Percentiles rank a stretch among this genome's conserved stretches.
These are phyloP conservation scores for Vitis labrusca DNA, from an alignment of 164 flowering plant genomes.

Conservation along the genomic window DNA sequence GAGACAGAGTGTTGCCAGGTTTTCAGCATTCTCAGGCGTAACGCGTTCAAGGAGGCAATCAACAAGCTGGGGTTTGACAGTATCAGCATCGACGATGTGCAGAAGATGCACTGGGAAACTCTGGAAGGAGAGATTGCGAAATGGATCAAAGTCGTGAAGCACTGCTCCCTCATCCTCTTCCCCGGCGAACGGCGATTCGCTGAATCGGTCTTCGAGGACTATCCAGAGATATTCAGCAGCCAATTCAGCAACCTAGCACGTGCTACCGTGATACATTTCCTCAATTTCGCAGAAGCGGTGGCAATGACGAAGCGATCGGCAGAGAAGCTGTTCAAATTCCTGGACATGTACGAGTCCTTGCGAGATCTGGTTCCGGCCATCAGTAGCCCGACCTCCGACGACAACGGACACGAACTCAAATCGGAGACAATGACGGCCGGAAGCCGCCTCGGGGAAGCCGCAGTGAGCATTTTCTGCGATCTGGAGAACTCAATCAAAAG, in stretches of 20 bases:
- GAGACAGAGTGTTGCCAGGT: slow-evolving; percentile 64
- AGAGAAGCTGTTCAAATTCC: slow-evolving; percentile 73
- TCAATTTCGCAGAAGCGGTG: slow-evolving; percentile 71
- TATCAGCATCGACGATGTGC: slow-evolving; percentile 67
- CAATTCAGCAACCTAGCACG: slow-evolving; percentile 40
- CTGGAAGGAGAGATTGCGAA: slow-evolving; percentile 54
- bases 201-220: slow-evolving; percentile 41
- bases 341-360: slow-evolving; percentile 71
- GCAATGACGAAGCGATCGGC: slow-evolving; percentile 59
- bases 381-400: slow-evolving; percentile 21
- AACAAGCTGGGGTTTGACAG: slow-evolving; percentile 43
- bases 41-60: slow-evolving; percentile 40
- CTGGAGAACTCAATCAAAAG: slow-evolving; percentile 70
- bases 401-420: slow-evolving; percentile 34
- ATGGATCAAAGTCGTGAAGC: slow-evolving; percentile 62
- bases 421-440: slow-evolving; percentile 38
- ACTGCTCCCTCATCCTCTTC: slow-evolving; percentile 39
- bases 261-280: slow-evolving; percentile 39
- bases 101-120: slow-evolving; percentile 72
- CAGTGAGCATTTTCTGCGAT: slow-evolving; percentile 57
- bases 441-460: slow-evolving; percentile 55
- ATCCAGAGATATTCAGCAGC: slow-evolving; percentile 17
- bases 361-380: slow-evolving; percentile 31
- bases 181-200: slow-evolving; percentile 50
- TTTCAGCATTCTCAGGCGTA: slow-evolving; percentile 44